Evolutionary conservation across 441 rosid genomes (phyloP).

Genomic region (Populus hybrid): DNA sequence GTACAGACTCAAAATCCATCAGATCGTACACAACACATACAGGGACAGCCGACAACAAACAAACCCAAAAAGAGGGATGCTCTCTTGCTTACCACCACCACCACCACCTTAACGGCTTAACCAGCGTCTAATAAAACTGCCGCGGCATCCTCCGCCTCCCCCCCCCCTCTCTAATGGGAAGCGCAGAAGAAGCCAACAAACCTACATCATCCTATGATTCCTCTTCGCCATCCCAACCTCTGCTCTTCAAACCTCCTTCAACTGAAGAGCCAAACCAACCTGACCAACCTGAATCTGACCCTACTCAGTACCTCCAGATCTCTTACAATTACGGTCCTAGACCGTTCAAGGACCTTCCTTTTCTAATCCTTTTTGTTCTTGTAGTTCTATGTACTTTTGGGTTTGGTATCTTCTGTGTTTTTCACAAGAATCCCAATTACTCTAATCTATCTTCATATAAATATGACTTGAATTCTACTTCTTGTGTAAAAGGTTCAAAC

Average conservation of each 20-base stretch:
- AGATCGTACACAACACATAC: not conserved
- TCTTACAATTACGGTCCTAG: slow-evolving; percentile 65
- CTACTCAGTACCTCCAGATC: slow-evolving; percentile 80
- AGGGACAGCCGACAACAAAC: not conserved
- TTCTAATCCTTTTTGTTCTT: slow-evolving; percentile 56
- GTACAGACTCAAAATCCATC: not conserved
- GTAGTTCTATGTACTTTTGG: slow-evolving; percentile 50
- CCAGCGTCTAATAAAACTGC: slow-evolving; percentile 6
- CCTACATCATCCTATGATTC: slow-evolving; percentile 36
- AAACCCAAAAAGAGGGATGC: not conserved
- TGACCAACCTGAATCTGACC: slow-evolving; percentile 52
- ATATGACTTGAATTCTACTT: slow-evolving; percentile 47
- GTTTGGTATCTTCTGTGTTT: slow-evolving; percentile 62
- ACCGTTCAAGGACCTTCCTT: slow-evolving; percentile 68
- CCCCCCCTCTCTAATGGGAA: slow-evolving; percentile 36
- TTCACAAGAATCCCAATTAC: slow-evolving; percentile 53
- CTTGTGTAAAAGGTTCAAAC: slow-evolving; percentile 53
- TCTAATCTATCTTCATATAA: slow-evolving; percentile 45
- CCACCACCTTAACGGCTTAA: slow-evolving; percentile 9
- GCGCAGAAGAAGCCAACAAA: slow-evolving; percentile 42
- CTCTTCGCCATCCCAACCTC: slow-evolving; percentile 55
- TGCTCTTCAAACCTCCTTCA: slow-evolving; percentile 48
- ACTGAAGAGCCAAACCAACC: slow-evolving; percentile 34
- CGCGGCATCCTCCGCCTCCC: not conserved
- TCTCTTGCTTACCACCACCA: not conserved